Evolutionary conservation across 768 basidiomycete species (phyloP), one percentile per base, ranked within the genome.

Genomic region (Boletus vinaceobasis): DNA sequence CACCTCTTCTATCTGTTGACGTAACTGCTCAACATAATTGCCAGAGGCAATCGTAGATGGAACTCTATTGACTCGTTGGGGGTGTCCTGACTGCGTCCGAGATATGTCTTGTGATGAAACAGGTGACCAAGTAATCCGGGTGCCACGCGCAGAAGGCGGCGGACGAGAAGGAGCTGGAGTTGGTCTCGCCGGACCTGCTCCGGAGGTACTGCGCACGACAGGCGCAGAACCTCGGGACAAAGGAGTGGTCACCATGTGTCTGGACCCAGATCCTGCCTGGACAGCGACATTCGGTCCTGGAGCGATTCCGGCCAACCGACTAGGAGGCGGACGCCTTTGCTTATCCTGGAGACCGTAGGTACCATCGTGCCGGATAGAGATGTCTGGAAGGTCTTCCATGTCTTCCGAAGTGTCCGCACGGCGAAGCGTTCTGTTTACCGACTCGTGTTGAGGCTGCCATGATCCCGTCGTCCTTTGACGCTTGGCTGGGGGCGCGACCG

Each of bases 281-380:
- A 35, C 52, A 21, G 56, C 37, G 48, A 55, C 50, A 32, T 43
- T 53, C 33, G 52, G 39, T 43, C 56, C 56, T 29, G 59, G 42
- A 19, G 46, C 54, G 53, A 43, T 38, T 23, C 59, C 65, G n/a
- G n/a, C n/a, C 1, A 49, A 26, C 13, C 56, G 57, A 55, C 50
- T 56, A 38, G 52, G 56, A 48, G 52, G 58, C 45, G 48, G 35
- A 32, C 57, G 55, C 43, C 53, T 47, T 38, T 61, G 60, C 49
- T 60, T 62, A 33, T 66, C 63, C 50, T 61, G 72, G 32, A 84
- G 60, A 2, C 68, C 77, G 64, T 86, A 87, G 4, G 79, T 74
- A 19, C 86, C 84, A 64, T 85, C 82, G 5, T 72, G 73, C 31
- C 75, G 73, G n/a, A 88, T 63, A 14, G 81, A 82, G 53, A 88